Base-by-base conservation (phyloP, 1,284 basidiomycete genomes). In the Cryptococcus floricola region DNA sequence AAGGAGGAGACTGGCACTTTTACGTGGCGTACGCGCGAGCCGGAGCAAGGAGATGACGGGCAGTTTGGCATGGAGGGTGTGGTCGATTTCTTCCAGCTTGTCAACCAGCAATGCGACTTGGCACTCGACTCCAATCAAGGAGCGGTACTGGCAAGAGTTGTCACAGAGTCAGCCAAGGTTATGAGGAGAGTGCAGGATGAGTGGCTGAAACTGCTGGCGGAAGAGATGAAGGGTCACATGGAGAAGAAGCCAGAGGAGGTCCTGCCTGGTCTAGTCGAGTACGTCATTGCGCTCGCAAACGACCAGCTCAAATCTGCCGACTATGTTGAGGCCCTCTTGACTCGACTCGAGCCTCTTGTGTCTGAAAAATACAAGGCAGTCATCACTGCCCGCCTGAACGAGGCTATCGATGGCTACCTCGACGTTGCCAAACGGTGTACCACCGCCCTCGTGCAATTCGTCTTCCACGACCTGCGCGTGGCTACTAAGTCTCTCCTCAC, bases 381-480 rank as follows among this genome's bases (percentile, higher is more conserved):
- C 10, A 96, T 98, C 68, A 85, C 84, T 61, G 91, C 94, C 67
- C 83, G 86, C 50, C 80, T 98, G 55, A 97, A 97, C 80, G 88
- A 94, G 64, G 93, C 94, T 16, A 96, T 98, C 68, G 95, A 99
- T 70, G 96, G 96, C 1, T 98, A 95, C 78, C 83, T 98, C 64
- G 96, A 98, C 77, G 91, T 98, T 19, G 93, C 93, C 56, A 98
- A 97, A 80, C 90, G 90, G 72, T 98, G 93, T 80, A 93, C 90
- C 14, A 90, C 95, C 67, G 87, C 89, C 1, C 83, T 98, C 51
- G 94, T 98, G 67, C 89, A 91, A 67, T 86, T 96, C 69, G 87
- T 98, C 63, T 94, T 98, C 80, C 90, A 95, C 74, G 96, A 98
- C 74, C 79, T 98, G 66, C 89, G 88, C 70, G 87, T 89, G 0